These are phyloP conservation scores for Periglandula ipomoeae DNA, from an alignment of 2,329 filamentous ascomycete genomes.

Conservation along the genomic window DNA sequence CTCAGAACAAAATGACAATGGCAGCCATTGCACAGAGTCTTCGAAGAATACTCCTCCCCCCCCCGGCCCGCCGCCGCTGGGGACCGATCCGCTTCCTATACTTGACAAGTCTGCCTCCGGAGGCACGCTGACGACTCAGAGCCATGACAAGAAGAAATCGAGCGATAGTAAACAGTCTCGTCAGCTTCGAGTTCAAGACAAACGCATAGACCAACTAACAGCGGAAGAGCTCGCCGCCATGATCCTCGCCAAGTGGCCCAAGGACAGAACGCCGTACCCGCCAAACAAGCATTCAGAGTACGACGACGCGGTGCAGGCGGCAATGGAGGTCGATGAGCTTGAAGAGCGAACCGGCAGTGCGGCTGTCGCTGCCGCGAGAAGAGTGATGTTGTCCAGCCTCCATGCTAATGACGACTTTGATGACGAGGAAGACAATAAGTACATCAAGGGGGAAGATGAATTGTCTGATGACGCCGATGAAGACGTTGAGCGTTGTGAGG, in stretches of 20 bases:
- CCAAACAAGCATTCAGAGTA: constrained; percentile 1
- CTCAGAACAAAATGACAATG: constrained; percentile 5
- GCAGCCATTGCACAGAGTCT: constrained; percentile 1
- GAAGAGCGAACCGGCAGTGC: neutral
- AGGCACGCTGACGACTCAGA: too few species aligned
- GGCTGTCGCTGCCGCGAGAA: neutral
- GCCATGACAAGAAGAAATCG: too few species aligned
- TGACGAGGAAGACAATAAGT: neutral
- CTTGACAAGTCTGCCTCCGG: neutral
- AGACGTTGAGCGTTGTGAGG: neutral
- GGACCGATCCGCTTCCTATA: neutral
- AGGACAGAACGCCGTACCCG: neutral
- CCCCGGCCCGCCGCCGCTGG: neutral
- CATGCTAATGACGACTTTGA: neutral
- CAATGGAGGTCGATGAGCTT: neutral
- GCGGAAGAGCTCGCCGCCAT: neutral
- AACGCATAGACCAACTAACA: constrained; percentile 1
- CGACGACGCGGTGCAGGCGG: neutral
- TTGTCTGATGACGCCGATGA: neutral
- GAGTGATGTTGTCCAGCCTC: neutral
- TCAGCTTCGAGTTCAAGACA: neutral
- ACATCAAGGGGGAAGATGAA: neutral
- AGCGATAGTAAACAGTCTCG: too few species aligned
- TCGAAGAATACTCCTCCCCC: neutral
- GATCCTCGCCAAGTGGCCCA: neutral